phyloP scores from a whole-genome alignment of 2,329 filamentous ascomycete species.

The Epichloe uncinata region DNA sequence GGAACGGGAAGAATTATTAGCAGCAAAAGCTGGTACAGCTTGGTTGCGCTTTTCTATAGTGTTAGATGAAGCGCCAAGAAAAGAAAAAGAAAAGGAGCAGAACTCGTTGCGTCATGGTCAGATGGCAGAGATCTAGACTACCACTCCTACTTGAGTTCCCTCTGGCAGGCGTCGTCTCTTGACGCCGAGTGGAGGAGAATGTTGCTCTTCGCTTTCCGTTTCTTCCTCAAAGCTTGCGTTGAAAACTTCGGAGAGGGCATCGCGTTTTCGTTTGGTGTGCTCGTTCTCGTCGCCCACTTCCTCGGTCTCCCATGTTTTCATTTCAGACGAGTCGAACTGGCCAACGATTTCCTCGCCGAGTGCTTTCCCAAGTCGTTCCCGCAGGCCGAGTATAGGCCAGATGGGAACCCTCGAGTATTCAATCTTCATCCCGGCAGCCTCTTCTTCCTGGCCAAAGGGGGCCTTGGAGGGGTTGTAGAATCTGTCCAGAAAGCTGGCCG shows the following conservation, averaged over 20 bases:
- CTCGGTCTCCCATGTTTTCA: conserved; percentile 30
- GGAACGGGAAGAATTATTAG: neutral
- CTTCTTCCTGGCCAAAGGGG: conserved; percentile 14
- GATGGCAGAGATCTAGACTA: conserved; percentile 11
- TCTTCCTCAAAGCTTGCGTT: conserved; percentile 29
- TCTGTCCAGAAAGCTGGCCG: conserved; percentile 32
- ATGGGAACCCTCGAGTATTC: conserved; percentile 35
- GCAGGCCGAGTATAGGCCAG: conserved; percentile 42
- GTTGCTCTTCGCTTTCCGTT: conserved; percentile 21
- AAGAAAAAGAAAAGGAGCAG: neutral
- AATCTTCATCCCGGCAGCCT: conserved; percentile 28
- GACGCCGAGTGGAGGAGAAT: conserved; percentile 10
- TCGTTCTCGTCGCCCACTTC: conserved; percentile 17
- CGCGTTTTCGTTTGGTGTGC: conserved; percentile 21
- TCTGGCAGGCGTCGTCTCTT: conserved; percentile 23
- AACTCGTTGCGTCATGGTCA: neutral
- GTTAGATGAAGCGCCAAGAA: neutral
- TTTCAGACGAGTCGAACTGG: conserved; percentile 21
- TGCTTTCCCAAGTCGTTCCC: conserved; percentile 40
- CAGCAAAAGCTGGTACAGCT: neutral
- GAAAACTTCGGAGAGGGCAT: conserved; percentile 23
- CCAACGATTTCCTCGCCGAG: conserved; percentile 39
- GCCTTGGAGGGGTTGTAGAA: conserved; percentile 35
- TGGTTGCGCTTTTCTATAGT: no score
- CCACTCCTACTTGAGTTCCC: conserved; percentile 17